These are phyloP conservation scores for Quercus engelmannii DNA, from an alignment of 306 rosid species.

Conservation along the genomic window DNA sequence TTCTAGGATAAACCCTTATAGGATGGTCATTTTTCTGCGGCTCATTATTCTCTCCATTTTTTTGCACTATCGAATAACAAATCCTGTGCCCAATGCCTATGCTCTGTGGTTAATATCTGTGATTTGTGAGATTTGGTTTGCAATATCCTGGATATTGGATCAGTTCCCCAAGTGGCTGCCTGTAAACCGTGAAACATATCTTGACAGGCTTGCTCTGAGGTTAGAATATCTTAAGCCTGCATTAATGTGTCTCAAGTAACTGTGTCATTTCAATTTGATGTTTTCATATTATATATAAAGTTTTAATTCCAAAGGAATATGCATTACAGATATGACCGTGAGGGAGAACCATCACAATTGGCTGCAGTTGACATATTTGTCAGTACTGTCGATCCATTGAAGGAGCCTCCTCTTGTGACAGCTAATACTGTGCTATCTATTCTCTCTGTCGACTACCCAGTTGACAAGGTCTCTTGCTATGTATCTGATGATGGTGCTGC, in stretches of 20 bases:
- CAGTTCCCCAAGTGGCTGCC: slow-evolving; percentile 99
- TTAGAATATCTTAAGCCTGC: slow-evolving; percentile 16
- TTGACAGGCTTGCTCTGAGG: slow-evolving; percentile 91
- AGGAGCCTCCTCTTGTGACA: slow-evolving; percentile 98
- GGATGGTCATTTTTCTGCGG: slow-evolving; percentile 92
- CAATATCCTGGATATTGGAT: slow-evolving; percentile 95
- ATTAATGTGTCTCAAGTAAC: slow-evolving; percentile 3
- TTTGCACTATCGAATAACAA: slow-evolving; percentile 91
- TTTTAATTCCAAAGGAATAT: slow-evolving; percentile 18
- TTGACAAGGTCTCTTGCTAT: slow-evolving; percentile 96
- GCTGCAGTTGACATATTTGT: slow-evolving; percentile 97
- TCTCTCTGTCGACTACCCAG: slow-evolving; percentile 96
- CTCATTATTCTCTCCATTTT: slow-evolving; percentile 70
- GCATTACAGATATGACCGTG: slow-evolving; percentile 80
- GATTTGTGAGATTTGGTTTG: slow-evolving; percentile 98
- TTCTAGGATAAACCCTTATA: slow-evolving; percentile 85
- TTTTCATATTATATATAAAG: slow-evolving; percentile 3
- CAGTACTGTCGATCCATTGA: slow-evolving; percentile 93
- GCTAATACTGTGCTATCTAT: slow-evolving; percentile 94
- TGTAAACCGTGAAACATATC: slow-evolving; percentile 94
- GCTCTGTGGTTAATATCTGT: slow-evolving; percentile 87
- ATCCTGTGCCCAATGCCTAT: slow-evolving; percentile 90
- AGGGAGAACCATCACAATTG: slow-evolving; percentile 89
- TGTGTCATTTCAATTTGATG: background rate
- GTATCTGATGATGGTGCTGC: slow-evolving; percentile 99